Evolutionary conservation across 2,329 filamentous ascomycete species (phyloP).

Genomic region (Sclerotinia minor): DNA sequence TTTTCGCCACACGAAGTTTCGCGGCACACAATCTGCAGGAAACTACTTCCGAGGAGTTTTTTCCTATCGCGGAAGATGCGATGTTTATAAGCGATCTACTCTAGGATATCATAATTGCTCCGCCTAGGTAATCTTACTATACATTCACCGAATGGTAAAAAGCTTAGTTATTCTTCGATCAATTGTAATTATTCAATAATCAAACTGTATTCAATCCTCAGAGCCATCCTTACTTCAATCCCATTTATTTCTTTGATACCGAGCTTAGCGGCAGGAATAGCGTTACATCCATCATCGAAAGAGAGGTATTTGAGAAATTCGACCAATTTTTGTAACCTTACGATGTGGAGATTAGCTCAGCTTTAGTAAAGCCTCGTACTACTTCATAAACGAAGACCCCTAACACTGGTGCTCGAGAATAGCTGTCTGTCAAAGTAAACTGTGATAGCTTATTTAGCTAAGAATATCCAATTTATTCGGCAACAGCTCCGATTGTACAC

Average conservation of each 20-base stretch:
- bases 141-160: too few relatives aligned
- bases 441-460: not conserved
- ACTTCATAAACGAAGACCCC: not conserved
- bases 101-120: too few relatives aligned
- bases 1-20: too few relatives aligned
- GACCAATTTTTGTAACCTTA: not conserved
- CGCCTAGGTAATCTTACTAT: too few relatives aligned
- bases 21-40: too few relatives aligned
- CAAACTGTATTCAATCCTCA: not conserved
- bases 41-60: too few relatives aligned
- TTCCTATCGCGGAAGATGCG: too few relatives aligned
- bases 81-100: too few relatives aligned
- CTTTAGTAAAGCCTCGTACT: not conserved
- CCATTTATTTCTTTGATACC: not conserved
- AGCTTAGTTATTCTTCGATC: not conserved
- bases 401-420: not conserved
- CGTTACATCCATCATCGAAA: not conserved
- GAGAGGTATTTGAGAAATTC: not conserved
- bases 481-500: constrained; percentile 27
- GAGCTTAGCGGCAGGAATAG: not conserved
- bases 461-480: constrained; percentile 19
- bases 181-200: not conserved
- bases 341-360: not conserved
- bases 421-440: not conserved
- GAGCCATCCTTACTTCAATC: not conserved